Evolutionary conservation across 345 rosid genomes (phyloP).

Genomic region (Moricandia moricandioides): DNA sequence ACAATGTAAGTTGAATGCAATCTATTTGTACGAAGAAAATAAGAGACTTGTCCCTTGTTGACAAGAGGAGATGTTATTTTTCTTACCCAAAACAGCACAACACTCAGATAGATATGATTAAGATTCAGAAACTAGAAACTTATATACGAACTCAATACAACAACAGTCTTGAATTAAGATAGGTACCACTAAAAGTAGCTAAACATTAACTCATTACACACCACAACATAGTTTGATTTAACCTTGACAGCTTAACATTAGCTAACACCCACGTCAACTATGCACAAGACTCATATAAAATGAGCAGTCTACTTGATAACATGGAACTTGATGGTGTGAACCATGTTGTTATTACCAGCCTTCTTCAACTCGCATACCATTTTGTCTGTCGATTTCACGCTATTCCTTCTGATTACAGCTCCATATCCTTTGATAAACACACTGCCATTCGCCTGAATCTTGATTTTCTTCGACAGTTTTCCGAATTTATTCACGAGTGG

Average conservation of each 20-base stretch:
- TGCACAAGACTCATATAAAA: not conserved
- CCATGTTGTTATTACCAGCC: not conserved
- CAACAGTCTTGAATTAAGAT: not conserved
- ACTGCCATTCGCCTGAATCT: not conserved
- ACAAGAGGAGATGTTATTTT: not conserved
- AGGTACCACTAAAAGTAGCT: not conserved
- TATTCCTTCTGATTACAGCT: constrained; percentile 14
- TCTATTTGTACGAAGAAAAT: constrained; percentile 15
- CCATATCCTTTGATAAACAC: constrained; percentile 27
- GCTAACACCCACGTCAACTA: not conserved
- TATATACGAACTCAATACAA: not conserved
- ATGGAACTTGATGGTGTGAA: constrained; percentile 25
- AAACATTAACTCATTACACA: not conserved
- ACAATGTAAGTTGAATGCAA: not conserved
- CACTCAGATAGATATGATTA: not conserved
- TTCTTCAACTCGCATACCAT: constrained; percentile 17
- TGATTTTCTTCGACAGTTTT: not conserved
- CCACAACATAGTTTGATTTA: not conserved
- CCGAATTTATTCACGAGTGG: constrained; percentile 2
- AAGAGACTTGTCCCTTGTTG: not conserved
- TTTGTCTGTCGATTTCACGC: constrained; percentile 2
- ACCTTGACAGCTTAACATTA: too few species aligned
- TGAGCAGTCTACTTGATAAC: constrained; percentile 1
- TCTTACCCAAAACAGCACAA: not conserved
- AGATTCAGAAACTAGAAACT: not conserved